These are phyloP conservation scores for Fusarium tuaranense DNA, from an alignment of 2,329 filamentous ascomycete species.

Conservation along the genomic window DNA sequence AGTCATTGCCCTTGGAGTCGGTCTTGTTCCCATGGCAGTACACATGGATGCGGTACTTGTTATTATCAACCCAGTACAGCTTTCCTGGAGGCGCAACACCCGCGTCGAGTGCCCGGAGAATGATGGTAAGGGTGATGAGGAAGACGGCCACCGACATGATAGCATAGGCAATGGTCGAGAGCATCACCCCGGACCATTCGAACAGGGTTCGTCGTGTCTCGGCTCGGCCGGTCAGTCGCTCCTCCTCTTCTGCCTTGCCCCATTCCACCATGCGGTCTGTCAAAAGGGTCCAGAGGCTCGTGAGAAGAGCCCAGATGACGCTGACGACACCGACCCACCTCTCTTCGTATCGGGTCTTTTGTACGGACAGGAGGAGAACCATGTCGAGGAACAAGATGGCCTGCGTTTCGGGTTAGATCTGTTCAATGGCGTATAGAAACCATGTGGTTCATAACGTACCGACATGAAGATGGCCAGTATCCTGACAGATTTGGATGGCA, in stretches of 20 bases:
- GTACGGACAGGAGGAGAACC: slow-evolving; percentile 82
- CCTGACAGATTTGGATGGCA: slow-evolving; percentile 83
- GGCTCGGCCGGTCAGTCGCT: slow-evolving; percentile 87
- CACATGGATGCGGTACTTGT: slow-evolving; percentile 89
- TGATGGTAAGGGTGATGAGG: slow-evolving; percentile 82
- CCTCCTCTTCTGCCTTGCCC: slow-evolving; percentile 94
- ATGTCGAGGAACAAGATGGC: slow-evolving; percentile 68
- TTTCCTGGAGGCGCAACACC: slow-evolving; percentile 79
- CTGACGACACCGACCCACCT: slow-evolving; percentile 91
- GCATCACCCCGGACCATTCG: slow-evolving; percentile 86
- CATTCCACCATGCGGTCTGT: slow-evolving; percentile 87
- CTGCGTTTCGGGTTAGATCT: slow-evolving; percentile 33
- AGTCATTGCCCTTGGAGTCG: slow-evolving; percentile 60
- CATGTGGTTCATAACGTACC: slow-evolving; percentile 21
- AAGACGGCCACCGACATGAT: slow-evolving; percentile 76
- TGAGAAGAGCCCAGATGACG: slow-evolving; percentile 82
- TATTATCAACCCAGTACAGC: slow-evolving; percentile 82
- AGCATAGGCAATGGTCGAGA: slow-evolving; percentile 78
- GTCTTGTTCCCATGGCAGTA: slow-evolving; percentile 81
- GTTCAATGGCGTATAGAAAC: slow-evolving; percentile 23
- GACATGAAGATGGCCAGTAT: slow-evolving; percentile 77
- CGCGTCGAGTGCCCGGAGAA: slow-evolving; percentile 83
- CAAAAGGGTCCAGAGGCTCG: slow-evolving; percentile 81
- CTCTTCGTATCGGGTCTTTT: slow-evolving; percentile 82
- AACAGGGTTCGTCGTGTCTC: slow-evolving; percentile 84